Percentiles rank a stretch among this genome's conserved stretches.
Evolutionary conservation across 129 eudicot genomes (phyloP).

Genomic region (Helichrysum umbraculigerum): DNA sequence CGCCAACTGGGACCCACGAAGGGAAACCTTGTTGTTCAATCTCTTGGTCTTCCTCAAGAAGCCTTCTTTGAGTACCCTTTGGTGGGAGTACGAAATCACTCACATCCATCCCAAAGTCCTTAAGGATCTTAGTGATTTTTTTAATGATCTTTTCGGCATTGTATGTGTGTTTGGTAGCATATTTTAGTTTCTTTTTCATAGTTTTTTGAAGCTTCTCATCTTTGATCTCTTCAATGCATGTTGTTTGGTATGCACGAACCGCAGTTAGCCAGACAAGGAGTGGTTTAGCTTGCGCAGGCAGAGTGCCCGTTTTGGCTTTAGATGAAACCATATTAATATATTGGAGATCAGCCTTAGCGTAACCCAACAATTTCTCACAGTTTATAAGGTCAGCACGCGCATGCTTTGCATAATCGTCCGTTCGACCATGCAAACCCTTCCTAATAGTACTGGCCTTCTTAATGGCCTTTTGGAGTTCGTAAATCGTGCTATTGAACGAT

Average conservation of each 20-base stretch:
- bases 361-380: constrained; percentile 48
- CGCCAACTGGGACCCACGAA: constrained; percentile 46
- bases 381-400: constrained; percentile 29
- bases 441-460: constrained; percentile 23
- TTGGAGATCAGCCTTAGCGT: constrained; percentile 34
- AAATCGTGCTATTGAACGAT: constrained; percentile 31
- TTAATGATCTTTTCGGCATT: constrained; percentile 53
- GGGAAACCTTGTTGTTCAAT: constrained; percentile 40
- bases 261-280: constrained; percentile 52
- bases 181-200: constrained; percentile 30
- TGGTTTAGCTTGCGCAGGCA: constrained; percentile 28
- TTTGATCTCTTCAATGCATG: constrained; percentile 43
- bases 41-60: constrained; percentile 29
- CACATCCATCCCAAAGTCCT: constrained; percentile 32
- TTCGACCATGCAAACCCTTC: constrained; percentile 24
- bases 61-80: constrained; percentile 37
- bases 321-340: constrained; percentile 32
- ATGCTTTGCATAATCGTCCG: constrained; percentile 13
- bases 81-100: constrained; percentile 3
- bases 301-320: constrained; percentile 23
- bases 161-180: constrained; percentile 53
- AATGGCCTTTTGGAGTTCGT: constrained; percentile 40
- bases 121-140: constrained; percentile 30
- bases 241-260: constrained; percentile 37
- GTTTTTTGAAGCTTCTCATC: constrained; percentile 30